Base-by-base conservation (phyloP, 2,329 filamentous ascomycete species). In the Hypoxylon sp. region DNA sequence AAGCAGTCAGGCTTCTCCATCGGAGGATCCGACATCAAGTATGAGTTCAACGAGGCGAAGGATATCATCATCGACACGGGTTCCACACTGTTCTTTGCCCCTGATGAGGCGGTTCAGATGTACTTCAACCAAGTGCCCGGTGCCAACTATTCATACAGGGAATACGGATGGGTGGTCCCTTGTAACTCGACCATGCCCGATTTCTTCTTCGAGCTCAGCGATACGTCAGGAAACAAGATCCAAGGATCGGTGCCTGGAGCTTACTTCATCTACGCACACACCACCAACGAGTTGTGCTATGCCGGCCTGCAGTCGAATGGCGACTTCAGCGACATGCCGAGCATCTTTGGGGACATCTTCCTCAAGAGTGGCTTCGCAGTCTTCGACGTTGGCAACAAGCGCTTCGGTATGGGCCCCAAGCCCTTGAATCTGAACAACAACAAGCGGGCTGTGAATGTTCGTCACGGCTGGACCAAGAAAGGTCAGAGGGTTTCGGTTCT, bases 301-400 rank as follows among this genome's bases (percentile, higher is more conserved):
- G 90, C 90, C 46, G 90, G 89, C 37, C 80, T 95, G 57, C 90
- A 94, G 76, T 77, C 73, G 23, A 70, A 75, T 31, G 71, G 70
- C 11, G 65, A 64, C 16, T 61, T 75, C 38, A 64, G 67, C 1
- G 78, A 86, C 57, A 69, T 85, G 35, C 75, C 78, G 11, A 83
- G 79, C 47, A 90, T 95, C 65, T 81, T 92, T 47, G 90, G 90
- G 7, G 89, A 92, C 54, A 78, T 89, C 47, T 90, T 91, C 74
- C 78, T 94, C 60, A 94, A 94, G 81, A 82, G 82, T 46, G 77
- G 89, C 57, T 91, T 88, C 66, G 84, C 87, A 20, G 83, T 90
- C 36, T 91, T 90, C 68, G 87, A 91, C 66, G 69, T 76, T 4
- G 71, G 67, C 13, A 72, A 73, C 4, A 71, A 73, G 50, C 69